Evolutionary conservation across 495 filamentous ascomycete species (phyloP), one percentile per base, ranked within the genome.

Genomic region (Aspergillus affinis): DNA sequence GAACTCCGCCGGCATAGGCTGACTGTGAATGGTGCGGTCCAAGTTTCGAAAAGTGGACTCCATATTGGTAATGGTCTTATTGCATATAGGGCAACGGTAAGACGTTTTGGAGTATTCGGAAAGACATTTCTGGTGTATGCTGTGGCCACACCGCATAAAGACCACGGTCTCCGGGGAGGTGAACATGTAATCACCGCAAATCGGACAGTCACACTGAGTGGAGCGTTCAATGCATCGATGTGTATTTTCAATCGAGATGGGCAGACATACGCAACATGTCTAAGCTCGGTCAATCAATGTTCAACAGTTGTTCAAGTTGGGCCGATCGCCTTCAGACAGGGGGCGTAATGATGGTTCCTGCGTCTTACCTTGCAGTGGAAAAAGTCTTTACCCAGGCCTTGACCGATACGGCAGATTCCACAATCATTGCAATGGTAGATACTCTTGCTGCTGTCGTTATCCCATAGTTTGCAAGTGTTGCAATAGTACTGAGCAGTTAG

Each of bases 341-440:
- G 19, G 47, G 15, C 6, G 7, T 12, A 49, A 20, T 49, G 21
- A 10, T 49, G 9, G 20, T 15, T 15, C n/a, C 18, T 8, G 52
- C 27, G 36, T 8, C 79, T 72, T 72, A 94, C 93, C 85, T 96
- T 95, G 88, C 94, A 99, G 71, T 99, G 94, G 70, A 92, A 90
- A 69, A 92, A 98, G 67, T 98, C 95, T 72, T 96, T 97, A 2
- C 95, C 95, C 50, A 99, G 75, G 7, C 94, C 94, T 71, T 90
- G 85, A 9, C 94, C 94, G 49, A 93, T 87, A 57, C 94, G 82
- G 70, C 94, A 99, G 62, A 99, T 94, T 1, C 94, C 94, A 75
- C 94, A 99, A 69, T 98, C 94, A 66, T 87, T 82, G 73, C 94
- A 99, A 72, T 99, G 94, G 68, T 99, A 99, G 48, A 97, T 97